These are phyloP conservation scores for Quercus variabilis DNA, from an alignment of 306 rosid genomes.

Conservation along the genomic window DNA sequence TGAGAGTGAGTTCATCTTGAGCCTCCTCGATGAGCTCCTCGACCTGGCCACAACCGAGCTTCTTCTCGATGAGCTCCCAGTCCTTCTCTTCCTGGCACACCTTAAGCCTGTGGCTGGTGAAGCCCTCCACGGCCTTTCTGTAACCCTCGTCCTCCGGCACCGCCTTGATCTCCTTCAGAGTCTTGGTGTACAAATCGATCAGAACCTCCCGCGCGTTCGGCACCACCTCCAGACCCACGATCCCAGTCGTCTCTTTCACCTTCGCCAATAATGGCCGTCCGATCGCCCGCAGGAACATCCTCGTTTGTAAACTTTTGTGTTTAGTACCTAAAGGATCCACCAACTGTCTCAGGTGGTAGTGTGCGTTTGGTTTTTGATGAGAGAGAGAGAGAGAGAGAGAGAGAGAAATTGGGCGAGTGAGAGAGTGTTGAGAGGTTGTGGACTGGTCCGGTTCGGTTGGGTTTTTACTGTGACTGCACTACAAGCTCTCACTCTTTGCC, in stretches of 20 bases:
- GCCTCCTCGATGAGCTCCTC: conserved; percentile 98
- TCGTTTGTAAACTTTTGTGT: background rate
- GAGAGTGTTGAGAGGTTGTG: background rate
- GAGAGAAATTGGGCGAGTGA: background rate
- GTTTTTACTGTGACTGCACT: background rate
- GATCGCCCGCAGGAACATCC: conserved; percentile 76
- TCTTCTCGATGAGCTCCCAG: conserved; percentile 78
- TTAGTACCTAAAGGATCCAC: no score
- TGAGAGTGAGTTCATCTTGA: conserved; percentile 77
- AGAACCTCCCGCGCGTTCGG: conserved; percentile 83
- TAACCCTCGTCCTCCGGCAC: conserved; percentile 91
- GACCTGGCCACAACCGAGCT: conserved; percentile 82
- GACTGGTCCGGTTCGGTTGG: background rate
- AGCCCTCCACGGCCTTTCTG: conserved; percentile 89
- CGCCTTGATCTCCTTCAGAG: conserved; percentile 78
- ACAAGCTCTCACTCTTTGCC: background rate
- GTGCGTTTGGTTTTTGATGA: background rate
- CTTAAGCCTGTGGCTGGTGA: conserved; percentile 66
- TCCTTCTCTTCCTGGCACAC: conserved; percentile 76
- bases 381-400: background rate
- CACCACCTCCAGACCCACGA: conserved; percentile 79
- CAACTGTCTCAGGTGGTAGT: no score
- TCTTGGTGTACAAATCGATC: conserved; percentile 64
- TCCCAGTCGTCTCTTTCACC: conserved; percentile 88
- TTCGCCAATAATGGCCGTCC: conserved; percentile 84